phyloP scores from a whole-genome alignment of 2,329 filamentous ascomycete genomes.

The Pestalotiopsis sp. region DNA sequence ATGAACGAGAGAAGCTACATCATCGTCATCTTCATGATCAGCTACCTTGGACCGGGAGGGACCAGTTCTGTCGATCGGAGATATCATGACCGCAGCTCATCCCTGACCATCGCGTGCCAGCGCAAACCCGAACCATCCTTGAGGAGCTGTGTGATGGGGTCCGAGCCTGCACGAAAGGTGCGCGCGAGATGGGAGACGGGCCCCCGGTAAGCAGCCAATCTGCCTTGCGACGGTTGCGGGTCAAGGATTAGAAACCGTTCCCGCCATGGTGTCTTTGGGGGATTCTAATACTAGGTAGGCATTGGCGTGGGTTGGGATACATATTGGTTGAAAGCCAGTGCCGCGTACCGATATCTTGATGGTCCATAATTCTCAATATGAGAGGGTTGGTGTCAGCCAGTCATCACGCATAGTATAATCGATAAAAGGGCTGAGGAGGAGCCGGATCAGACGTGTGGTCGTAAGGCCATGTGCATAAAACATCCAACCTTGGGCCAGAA shows the following conservation, averaged over 20 bases:
- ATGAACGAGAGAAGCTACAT: constrained; percentile 18
- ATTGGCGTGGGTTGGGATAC: too few species aligned
- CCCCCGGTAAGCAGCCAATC: constrained; percentile 18
- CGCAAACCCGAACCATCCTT: constrained; percentile 34
- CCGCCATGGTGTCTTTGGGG: constrained; percentile 4
- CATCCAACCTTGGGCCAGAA: constrained; percentile 11
- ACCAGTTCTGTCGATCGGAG: constrained; percentile 30
- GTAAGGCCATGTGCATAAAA: background rate
- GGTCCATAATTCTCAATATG: background rate
- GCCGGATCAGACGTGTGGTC: background rate
- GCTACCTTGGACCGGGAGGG: constrained; percentile 19
- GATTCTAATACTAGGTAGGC: too few species aligned
- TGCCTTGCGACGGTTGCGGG: constrained; percentile 15
- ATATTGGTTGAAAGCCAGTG: background rate
- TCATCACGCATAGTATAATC: background rate
- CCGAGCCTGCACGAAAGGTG: constrained; percentile 16
- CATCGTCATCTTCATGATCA: constrained; percentile 17
- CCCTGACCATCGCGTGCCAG: constrained; percentile 26
- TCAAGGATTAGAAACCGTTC: background rate
- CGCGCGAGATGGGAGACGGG: background rate
- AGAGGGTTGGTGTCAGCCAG: background rate
- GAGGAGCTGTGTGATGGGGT: constrained; percentile 34
- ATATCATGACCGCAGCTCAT: constrained; percentile 25
- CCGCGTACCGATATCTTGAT: background rate
- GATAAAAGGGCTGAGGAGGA: background rate